Evolutionary conservation across 129 eudicot genomes (phyloP).

Genomic region (Escallonia rubra): DNA sequence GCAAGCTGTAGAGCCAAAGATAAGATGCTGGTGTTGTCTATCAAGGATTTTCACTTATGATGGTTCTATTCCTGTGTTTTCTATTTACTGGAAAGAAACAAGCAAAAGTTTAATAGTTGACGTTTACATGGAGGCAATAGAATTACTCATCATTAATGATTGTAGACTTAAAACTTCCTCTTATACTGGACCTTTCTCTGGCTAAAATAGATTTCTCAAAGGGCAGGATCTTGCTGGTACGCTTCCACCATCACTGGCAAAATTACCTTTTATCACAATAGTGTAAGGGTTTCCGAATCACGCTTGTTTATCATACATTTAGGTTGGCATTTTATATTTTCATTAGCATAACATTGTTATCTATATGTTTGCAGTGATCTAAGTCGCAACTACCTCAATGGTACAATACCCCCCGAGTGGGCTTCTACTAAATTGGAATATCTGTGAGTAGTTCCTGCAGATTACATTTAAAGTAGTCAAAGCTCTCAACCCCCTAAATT

Average conservation of each 20-base stretch:
- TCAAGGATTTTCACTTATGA: no score
- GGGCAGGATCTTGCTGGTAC: conserved; percentile 63
- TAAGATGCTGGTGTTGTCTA: no score
- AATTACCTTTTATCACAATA: conserved; percentile 33
- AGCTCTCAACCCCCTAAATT: not conserved
- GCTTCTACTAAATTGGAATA: conserved; percentile 43
- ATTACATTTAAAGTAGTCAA: not conserved
- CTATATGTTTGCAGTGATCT: conserved; percentile 39
- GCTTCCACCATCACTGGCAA: conserved; percentile 56
- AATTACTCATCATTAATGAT: no score
- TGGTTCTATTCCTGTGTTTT: no score
- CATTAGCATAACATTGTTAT: not conserved
- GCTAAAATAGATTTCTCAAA: conserved; percentile 35
- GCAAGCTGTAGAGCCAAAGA: no score
- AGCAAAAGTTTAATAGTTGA: no score
- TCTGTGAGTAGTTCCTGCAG: conserved; percentile 31
- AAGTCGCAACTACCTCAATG: conserved; percentile 47
- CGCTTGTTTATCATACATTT: not conserved
- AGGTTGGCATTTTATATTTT: not conserved
- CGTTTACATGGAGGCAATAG: no score
- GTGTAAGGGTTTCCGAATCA: conserved; percentile 25
- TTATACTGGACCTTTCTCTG: not conserved
- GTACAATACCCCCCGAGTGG: conserved; percentile 69
- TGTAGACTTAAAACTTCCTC: no score
- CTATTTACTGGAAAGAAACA: no score